Percentiles rank a stretch among this genome's conserved stretches.
phyloP scores from a whole-genome alignment of 2,329 filamentous ascomycete species.

The Calonectria pteridis region DNA sequence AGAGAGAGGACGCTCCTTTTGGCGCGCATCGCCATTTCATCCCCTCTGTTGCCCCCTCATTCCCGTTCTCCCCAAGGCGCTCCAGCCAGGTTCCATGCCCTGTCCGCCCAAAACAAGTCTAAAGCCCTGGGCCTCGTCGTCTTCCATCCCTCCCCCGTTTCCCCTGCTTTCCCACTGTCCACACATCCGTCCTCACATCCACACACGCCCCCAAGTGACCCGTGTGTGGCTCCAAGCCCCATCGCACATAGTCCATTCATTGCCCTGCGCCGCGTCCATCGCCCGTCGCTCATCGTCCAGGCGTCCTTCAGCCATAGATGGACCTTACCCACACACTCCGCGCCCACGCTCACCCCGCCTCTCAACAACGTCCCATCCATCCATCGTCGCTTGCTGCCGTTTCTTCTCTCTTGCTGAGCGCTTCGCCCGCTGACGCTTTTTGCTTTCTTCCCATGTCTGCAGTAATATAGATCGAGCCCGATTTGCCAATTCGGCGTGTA shows the following conservation, averaged over 20 bases:
- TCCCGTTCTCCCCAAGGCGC: conserved; percentile 12
- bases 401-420: conserved; percentile 36
- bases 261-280: conserved; percentile 18
- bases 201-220: conserved; percentile 27
- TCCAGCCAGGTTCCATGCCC: background rate
- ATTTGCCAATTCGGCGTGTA: conserved; percentile 55
- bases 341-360: conserved; percentile 46
- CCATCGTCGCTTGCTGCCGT: conserved; percentile 44
- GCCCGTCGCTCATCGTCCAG: conserved; percentile 31
- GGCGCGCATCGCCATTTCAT: conserved; percentile 1
- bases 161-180: conserved; percentile 10
- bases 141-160: conserved; percentile 15
- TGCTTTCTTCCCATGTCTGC: conserved; percentile 53
- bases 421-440: conserved; percentile 45
- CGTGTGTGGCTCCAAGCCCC: conserved; percentile 39
- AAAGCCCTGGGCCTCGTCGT: conserved; percentile 26
- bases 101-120: conserved; percentile 29
- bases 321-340: conserved; percentile 44
- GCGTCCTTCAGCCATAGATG: conserved; percentile 33
- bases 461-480: conserved; percentile 48
- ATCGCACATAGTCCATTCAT: conserved; percentile 25
- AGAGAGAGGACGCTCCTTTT: conserved; percentile 5
- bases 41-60: conserved; percentile 11
- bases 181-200: conserved; percentile 16
- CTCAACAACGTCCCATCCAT: conserved; percentile 49